Conservation (phyloP, 2,329 filamentous ascomycete genomes). For the Diaporthe aspalathi region DNA sequence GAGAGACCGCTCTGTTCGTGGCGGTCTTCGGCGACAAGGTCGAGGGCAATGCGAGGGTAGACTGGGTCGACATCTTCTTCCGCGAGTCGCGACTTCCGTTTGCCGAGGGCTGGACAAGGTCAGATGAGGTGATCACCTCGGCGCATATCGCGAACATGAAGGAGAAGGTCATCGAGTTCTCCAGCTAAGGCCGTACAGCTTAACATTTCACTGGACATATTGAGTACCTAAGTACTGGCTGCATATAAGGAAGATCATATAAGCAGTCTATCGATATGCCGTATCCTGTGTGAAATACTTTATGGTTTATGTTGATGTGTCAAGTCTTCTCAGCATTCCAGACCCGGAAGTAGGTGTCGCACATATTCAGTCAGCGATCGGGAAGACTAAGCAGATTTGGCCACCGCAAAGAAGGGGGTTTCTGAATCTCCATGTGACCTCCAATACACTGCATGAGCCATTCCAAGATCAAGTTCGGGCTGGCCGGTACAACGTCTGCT, state of each 20-base stretch:
- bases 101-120: constrained; percentile 21
- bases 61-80: constrained; percentile 31
- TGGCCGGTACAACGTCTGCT: accelerated
- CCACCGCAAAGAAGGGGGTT: background rate
- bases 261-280: background rate
- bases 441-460: background rate
- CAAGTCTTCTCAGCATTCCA: too few species aligned
- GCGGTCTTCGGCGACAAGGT: constrained; percentile 23
- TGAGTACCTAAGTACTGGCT: background rate
- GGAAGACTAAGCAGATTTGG: background rate
- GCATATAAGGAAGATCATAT: too few species aligned
- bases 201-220: background rate
- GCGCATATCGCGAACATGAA: constrained; percentile 15
- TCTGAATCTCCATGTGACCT: background rate
- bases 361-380: background rate
- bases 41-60: background rate
- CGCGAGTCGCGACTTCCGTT: constrained; percentile 15
- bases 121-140: constrained; percentile 17
- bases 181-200: background rate
- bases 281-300: background rate
- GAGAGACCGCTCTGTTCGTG: constrained; percentile 23
- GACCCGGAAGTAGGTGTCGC: background rate
- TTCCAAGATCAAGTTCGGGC: background rate
- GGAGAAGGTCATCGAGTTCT: background rate
- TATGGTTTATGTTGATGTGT: too few species aligned